Evolutionary conservation across 2,329 filamentous ascomycete genomes (phyloP).

Genomic region (Aspergillus brunneoviolaceus): DNA sequence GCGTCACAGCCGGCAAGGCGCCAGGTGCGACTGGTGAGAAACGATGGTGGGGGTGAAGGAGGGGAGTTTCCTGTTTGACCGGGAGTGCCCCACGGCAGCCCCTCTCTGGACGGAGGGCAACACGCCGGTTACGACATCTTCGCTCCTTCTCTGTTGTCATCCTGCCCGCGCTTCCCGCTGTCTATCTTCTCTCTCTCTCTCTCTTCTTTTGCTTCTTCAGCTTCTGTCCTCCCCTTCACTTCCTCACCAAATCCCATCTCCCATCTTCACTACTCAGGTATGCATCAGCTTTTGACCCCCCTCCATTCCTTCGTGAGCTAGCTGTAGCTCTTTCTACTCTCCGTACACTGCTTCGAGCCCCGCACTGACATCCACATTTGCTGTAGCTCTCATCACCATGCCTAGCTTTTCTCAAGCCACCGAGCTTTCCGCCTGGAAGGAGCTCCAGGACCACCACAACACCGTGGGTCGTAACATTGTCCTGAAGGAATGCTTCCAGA

Average conservation of each 20-base stretch:
- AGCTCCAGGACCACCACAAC: slow-evolving; percentile 88
- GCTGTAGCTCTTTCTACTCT: not conserved
- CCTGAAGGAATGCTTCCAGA: slow-evolving; percentile 87
- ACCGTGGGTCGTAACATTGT: slow-evolving; percentile 83
- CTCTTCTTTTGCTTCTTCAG: slow-evolving; percentile 6
- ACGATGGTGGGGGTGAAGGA: not conserved
- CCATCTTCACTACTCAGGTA: slow-evolving; percentile 3
- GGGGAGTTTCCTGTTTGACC: not conserved
- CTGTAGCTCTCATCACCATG: slow-evolving; percentile 30
- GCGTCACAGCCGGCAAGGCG: not conserved
- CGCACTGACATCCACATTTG: not conserved
- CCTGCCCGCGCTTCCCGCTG: slow-evolving; percentile 9
- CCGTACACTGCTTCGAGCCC: not conserved
- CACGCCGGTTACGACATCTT: slow-evolving; percentile 24
- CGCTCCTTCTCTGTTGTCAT: slow-evolving; percentile 15
- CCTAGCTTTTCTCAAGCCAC: slow-evolving; percentile 67
- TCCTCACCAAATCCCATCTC: not conserved
- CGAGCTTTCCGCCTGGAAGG: slow-evolving; percentile 81
- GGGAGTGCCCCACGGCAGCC: slow-evolving; percentile 17
- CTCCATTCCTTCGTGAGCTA: not conserved
- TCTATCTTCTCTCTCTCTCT: slow-evolving; percentile 11
- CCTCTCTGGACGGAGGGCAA: slow-evolving; percentile 23
- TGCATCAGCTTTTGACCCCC: not conserved
- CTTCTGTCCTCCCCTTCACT: not conserved
- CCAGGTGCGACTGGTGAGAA: not conserved